Conservation (phyloP, 305 asterid genomes). For the Solanum hybrid region DNA sequence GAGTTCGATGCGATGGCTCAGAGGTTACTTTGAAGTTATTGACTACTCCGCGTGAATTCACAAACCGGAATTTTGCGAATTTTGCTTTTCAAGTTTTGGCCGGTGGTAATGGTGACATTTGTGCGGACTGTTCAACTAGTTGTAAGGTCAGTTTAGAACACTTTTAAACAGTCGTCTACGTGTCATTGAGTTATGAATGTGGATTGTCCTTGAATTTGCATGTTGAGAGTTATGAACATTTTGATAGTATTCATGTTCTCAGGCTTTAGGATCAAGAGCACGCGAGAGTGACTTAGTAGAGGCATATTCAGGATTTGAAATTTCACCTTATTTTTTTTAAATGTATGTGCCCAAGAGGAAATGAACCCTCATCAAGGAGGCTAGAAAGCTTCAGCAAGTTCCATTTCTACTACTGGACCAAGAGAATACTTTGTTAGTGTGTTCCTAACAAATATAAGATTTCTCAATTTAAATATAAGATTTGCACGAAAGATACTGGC, state of each 20-base stretch:
- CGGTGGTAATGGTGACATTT: conserved; percentile 34
- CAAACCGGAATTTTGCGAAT: conserved; percentile 46
- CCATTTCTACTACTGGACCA: neutral
- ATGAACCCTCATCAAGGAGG: neutral
- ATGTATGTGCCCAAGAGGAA: neutral
- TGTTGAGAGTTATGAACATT: neutral
- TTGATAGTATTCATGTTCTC: neutral
- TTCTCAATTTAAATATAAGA: neutral
- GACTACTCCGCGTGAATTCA: conserved; percentile 49
- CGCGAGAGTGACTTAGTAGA: accelerated
- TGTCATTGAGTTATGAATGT: neutral
- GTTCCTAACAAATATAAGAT: neutral
- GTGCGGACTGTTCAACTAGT: conserved; percentile 43
- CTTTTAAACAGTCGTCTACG: neutral
- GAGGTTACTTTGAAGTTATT: conserved; percentile 46
- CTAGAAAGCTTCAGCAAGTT: neutral
- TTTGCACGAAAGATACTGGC: neutral
- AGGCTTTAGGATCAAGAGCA: neutral
- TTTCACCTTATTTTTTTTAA: neutral
- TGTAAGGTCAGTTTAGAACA: conserved; percentile 53
- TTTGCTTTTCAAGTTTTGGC: conserved; percentile 51
- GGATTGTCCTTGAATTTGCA: neutral
- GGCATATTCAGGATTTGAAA: neutral
- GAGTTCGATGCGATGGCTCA: conserved; percentile 22
- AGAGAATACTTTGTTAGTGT: neutral